A percentile compares a stretch with the other conserved stretches of the same genome.
Conservation (phyloP, 2,329 filamentous ascomycete species). For the Paecilomyces formosus region DNA sequence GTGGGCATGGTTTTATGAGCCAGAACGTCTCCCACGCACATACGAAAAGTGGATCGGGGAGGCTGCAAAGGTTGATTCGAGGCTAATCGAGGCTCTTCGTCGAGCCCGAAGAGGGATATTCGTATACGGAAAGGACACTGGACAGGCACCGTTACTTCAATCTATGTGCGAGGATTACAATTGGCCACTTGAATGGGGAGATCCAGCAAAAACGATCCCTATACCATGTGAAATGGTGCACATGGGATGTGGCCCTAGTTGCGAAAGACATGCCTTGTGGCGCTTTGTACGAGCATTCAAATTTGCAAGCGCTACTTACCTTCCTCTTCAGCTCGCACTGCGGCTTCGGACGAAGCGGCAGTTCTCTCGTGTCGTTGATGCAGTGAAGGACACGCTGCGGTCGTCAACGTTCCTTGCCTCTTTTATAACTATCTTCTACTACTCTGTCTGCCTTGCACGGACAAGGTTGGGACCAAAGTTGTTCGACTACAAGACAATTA, state of each 20-base stretch:
- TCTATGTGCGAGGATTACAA: slow-evolving; percentile 65
- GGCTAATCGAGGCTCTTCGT: slow-evolving; percentile 67
- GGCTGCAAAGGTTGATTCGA: slow-evolving; percentile 65
- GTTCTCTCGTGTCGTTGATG: slow-evolving; percentile 38
- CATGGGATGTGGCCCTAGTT: slow-evolving; percentile 63
- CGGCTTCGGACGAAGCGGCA: slow-evolving; percentile 46
- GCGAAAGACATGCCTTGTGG: slow-evolving; percentile 64
- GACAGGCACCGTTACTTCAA: slow-evolving; percentile 59
- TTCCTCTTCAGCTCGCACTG: slow-evolving; percentile 65
- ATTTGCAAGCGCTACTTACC: slow-evolving; percentile 69
- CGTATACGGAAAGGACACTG: slow-evolving; percentile 66
- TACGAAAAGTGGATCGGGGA: slow-evolving; percentile 79
- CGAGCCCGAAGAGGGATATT: slow-evolving; percentile 57
- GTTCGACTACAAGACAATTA: slow-evolving; percentile 48
- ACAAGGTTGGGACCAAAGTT: slow-evolving; percentile 65
- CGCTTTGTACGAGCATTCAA: slow-evolving; percentile 63
- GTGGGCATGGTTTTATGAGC: slow-evolving; percentile 82
- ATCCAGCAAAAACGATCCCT: slow-evolving; percentile 61
- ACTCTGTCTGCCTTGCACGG: slow-evolving; percentile 70
- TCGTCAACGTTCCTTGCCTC: slow-evolving; percentile 71
- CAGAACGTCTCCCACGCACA: slow-evolving; percentile 59
- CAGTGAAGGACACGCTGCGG: slow-evolving; percentile 54
- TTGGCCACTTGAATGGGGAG: slow-evolving; percentile 63
- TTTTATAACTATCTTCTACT: slow-evolving; percentile 77
- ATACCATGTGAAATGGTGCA: slow-evolving; percentile 81